Percentiles rank a stretch among this genome's conserved stretches.
Evolutionary conservation across 495 filamentous ascomycete species (phyloP).

Genomic region (Penicillium cataractarum): DNA sequence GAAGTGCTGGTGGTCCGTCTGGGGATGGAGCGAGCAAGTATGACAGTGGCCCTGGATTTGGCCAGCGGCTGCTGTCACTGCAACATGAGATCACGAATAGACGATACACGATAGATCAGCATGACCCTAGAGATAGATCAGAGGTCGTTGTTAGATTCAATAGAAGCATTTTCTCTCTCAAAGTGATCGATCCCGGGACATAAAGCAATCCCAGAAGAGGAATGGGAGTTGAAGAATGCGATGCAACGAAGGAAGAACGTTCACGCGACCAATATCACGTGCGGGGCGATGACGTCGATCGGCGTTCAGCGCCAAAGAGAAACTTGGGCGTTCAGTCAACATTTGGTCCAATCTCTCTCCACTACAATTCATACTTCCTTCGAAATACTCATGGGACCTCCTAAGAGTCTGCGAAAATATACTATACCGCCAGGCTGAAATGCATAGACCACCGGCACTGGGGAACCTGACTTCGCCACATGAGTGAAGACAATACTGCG

Average conservation of each 20-base stretch:
- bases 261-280: slow-evolving; percentile 16
- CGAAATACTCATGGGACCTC: slow-evolving; percentile 3
- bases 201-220: background rate
- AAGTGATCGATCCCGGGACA: background rate
- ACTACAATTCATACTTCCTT: background rate
- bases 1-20: slow-evolving; percentile 69
- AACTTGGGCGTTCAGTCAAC: background rate
- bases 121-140: slow-evolving; percentile 24
- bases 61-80: slow-evolving; percentile 5
- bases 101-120: slow-evolving; percentile 43
- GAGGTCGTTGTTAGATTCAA: slow-evolving; percentile 1
- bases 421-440: slow-evolving; percentile 1
- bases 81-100: slow-evolving; percentile 30
- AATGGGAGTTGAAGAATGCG: background rate
- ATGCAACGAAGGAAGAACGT: slow-evolving; percentile 4
- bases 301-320: background rate
- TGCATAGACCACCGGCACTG: slow-evolving; percentile 1
- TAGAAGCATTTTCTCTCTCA: background rate
- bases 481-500: background rate
- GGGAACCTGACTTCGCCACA: background rate
- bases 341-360: background rate
- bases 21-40: slow-evolving; percentile 55
- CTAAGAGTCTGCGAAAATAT: background rate
- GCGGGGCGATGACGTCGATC: slow-evolving; percentile 26
- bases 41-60: slow-evolving; percentile 19